Percentiles rank a stretch among this genome's conserved stretches.
These are phyloP conservation scores for Diaporthe nobilis DNA, from an alignment of 2,329 filamentous ascomycete genomes.

Conservation along the genomic window DNA sequence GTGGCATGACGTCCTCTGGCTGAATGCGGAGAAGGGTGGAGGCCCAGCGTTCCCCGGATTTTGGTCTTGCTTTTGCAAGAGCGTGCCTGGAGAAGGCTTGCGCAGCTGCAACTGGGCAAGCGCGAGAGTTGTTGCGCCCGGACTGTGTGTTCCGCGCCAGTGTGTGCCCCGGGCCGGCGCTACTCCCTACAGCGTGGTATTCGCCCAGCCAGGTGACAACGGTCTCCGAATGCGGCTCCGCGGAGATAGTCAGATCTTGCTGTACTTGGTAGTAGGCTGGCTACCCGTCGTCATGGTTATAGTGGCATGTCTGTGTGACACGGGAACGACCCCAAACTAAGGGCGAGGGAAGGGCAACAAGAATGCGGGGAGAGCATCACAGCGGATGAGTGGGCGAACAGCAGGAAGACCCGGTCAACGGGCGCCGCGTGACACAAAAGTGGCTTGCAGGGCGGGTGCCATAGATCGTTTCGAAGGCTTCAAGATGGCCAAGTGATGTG, in stretches of 20 bases:
- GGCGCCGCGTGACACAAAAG: conserved; percentile 15
- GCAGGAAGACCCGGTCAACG: background rate
- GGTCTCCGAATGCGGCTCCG: conserved; percentile 17
- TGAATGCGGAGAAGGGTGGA: conserved; percentile 3
- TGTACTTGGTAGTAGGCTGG: background rate
- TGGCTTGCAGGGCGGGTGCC: conserved; percentile 4
- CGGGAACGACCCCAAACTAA: background rate
- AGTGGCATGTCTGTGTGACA: background rate
- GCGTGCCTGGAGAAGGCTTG: conserved; percentile 1
- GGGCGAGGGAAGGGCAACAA: background rate
- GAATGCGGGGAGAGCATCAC: conserved; percentile 15
- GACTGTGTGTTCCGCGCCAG: conserved; percentile 14
- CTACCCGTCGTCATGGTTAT: background rate
- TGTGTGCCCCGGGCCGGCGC: background rate
- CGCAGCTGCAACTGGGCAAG: conserved; percentile 13
- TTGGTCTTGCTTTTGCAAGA: conserved; percentile 21
- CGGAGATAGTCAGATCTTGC: conserved; percentile 14
- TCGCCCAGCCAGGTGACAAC: conserved; percentile 18
- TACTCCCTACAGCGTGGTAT: background rate
- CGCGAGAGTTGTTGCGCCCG: background rate
- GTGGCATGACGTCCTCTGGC: conserved; percentile 23
- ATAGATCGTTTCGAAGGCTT: conserved; percentile 14
- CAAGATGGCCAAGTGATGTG: background rate
- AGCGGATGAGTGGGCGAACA: conserved; percentile 21
- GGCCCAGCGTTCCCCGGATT: conserved; percentile 23